Base-by-base conservation (phyloP, 108 stramenopile genomes). In the Nannochloropsis gaditana region DNA sequence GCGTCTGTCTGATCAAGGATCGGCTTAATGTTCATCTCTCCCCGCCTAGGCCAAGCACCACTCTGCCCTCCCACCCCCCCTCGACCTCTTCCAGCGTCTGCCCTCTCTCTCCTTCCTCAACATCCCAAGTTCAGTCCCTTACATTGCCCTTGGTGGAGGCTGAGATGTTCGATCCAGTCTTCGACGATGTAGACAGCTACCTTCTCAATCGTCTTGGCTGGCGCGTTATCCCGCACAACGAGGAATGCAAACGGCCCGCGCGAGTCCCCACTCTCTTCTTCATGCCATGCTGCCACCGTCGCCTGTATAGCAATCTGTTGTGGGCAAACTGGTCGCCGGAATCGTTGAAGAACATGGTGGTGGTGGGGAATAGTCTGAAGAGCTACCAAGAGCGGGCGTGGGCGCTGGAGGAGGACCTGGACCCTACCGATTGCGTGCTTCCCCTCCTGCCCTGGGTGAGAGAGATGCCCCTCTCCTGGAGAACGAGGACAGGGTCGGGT, bases 1-100 rank as follows among this genome's bases (percentile, higher is more conserved):
- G 59, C n/a, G 59, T n/a, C 59, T 73, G 59, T 73, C 59, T 73
- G 15, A 15, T 73, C n/a, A 73, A 73, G 59, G 59, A 73, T n/a
- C 59, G 59, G 19, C 59, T 73, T 73, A 15, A 73, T n/a, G n/a
- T 73, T 3, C 59, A 2, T n/a, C 59, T 73, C 31, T 31, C 31
- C 31, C 31, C 31, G 31, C 31, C 31, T 31, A 31, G 31, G 31
- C 31, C 31, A 31, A 31, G 31, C 31, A 31, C 31, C 31, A 0
- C 31, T 31, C 31, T 31, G 31, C 31, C 31, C 31, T 31, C 31
- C 31, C 31, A 31, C 31, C 0, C 31, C 31, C 31, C 31, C 31
- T 31, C 31, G 31, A 31, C 31, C 31, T 31, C 31, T 31, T 31
- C 31, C n/a, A 73, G 59, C 59, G 15, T n/a, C 6, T 8, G 4